Conservation (phyloP, 257 asterid species). For the Paraleonurus japonicus region DNA sequence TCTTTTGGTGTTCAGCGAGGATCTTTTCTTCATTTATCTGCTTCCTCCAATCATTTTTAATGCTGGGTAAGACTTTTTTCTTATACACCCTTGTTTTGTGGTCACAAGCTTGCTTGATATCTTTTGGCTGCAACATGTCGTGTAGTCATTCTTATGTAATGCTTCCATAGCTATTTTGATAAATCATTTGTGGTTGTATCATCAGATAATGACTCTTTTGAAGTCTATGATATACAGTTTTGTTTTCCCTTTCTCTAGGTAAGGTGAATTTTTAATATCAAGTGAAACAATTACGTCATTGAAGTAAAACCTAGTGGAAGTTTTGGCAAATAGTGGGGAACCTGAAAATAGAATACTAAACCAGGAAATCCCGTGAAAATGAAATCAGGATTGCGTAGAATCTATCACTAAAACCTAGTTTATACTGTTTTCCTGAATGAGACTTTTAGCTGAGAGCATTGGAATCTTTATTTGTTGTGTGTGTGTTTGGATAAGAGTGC, state of each 20-base stretch:
- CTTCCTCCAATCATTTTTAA: slow-evolving; percentile 76
- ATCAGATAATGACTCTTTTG: not conserved
- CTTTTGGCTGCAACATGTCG: not conserved
- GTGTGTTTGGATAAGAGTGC: not conserved
- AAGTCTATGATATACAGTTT: not conserved
- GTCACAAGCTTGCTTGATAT: not conserved
- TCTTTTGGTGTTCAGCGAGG: slow-evolving; percentile 62
- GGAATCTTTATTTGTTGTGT: not conserved
- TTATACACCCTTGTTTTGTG: slow-evolving; percentile 1
- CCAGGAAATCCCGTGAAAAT: not conserved
- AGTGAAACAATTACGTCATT: not conserved
- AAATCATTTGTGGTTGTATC: not conserved
- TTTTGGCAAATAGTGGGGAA: not conserved
- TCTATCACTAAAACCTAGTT: not conserved
- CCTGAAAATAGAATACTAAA: not conserved
- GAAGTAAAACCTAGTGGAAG: not conserved
- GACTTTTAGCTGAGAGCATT: slow-evolving; percentile 13
- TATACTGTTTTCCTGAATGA: not conserved
- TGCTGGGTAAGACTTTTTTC: slow-evolving; percentile 51
- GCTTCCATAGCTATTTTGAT: not conserved
- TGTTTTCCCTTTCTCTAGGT: not conserved
- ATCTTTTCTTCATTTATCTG: slow-evolving; percentile 65
- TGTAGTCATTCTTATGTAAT: not conserved
- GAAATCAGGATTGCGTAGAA: not conserved
- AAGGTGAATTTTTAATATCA: not conserved